phyloP scores from a whole-genome alignment of 306 rosid species.

The Styphnolobium japonicum region DNA sequence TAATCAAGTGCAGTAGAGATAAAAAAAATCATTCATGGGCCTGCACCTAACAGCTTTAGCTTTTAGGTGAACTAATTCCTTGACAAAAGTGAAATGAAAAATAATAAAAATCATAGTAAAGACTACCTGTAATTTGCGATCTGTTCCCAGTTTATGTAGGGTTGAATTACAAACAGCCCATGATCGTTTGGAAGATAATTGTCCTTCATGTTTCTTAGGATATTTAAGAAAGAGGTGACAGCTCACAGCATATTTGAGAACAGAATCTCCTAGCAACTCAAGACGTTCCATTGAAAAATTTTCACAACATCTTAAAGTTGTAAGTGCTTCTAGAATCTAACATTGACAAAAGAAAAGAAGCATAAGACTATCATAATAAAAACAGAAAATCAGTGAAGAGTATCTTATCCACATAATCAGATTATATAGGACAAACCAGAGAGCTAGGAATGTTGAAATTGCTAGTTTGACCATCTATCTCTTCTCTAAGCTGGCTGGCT shows the following conservation, averaged over 20 bases:
- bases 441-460: constrained; percentile 55
- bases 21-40: not conserved
- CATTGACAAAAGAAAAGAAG: constrained; percentile 17
- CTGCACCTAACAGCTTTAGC: not conserved
- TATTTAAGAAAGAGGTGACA: constrained; percentile 81
- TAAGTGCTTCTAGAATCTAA: constrained; percentile 87
- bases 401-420: constrained; percentile 11
- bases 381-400: not conserved
- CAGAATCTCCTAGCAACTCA: constrained; percentile 96
- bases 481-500: constrained; percentile 86
- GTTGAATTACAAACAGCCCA: constrained; percentile 64
- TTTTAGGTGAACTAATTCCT: not conserved
- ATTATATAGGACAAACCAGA: constrained; percentile 51
- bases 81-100: constrained; percentile 1
- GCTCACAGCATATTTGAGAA: constrained; percentile 76
- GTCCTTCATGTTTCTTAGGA: constrained; percentile 79
- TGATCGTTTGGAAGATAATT: constrained; percentile 53
- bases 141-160: constrained; percentile 66
- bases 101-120: not conserved
- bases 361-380: constrained; percentile 4
- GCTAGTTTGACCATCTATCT: constrained; percentile 46
- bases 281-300: constrained; percentile 88
- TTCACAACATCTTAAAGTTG: constrained; percentile 78
- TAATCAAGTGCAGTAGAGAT: not conserved
- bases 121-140: constrained; percentile 69